Conservation (phyloP, 108 stramenopile species). For the Nitzschia palea region DNA sequence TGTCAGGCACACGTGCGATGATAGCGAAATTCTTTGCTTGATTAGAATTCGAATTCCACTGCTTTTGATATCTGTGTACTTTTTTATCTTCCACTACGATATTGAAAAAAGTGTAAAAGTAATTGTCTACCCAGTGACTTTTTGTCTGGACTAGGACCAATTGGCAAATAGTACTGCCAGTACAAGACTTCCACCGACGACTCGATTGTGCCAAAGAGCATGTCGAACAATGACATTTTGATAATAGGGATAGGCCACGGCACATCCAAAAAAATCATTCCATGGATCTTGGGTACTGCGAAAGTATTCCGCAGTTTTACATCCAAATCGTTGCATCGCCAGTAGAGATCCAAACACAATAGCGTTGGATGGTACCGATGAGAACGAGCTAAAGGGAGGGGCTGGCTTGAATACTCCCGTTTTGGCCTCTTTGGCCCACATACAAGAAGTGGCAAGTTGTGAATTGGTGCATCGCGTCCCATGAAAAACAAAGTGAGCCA, state of each 20-base stretch:
- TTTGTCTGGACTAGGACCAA: neutral
- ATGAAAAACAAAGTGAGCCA: no score
- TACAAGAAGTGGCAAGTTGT: no score
- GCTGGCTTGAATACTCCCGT: conserved; percentile 43
- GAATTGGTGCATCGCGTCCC: no score
- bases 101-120: conserved; percentile 4
- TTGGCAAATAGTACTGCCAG: conserved; percentile 36
- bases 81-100: neutral
- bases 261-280: conserved; percentile 47
- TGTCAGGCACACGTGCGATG: neutral
- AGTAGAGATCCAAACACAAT: conserved; percentile 41
- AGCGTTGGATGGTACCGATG: conserved; percentile 39
- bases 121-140: neutral
- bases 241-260: conserved; percentile 44
- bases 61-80: neutral
- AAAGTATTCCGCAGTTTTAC: conserved; percentile 36
- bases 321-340: conserved; percentile 37
- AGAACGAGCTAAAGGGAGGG: conserved; percentile 30
- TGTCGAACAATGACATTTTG: conserved; percentile 26
- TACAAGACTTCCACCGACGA: conserved; percentile 37
- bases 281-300: conserved; percentile 35
- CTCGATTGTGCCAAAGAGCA: conserved; percentile 40
- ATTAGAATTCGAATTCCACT: neutral
- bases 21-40: neutral
- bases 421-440: conserved; percentile 27